These are phyloP conservation scores for Juglanconis juglandina DNA, from an alignment of 2,329 filamentous ascomycete species.

Conservation along the genomic window DNA sequence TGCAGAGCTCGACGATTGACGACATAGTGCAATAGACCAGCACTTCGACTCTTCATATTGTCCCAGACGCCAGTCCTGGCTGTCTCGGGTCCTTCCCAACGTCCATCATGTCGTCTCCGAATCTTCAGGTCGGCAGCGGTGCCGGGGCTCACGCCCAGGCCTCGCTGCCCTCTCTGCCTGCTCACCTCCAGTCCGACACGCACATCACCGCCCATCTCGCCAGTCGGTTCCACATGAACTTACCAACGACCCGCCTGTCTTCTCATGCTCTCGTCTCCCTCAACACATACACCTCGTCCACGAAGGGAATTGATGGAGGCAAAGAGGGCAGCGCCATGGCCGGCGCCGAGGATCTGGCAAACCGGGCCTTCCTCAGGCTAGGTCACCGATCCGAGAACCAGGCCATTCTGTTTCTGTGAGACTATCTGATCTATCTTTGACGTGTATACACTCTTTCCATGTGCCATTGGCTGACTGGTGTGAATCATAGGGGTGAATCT, in stretches of 20 bases:
- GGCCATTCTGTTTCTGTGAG: constrained; percentile 87
- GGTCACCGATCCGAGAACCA: constrained; percentile 91
- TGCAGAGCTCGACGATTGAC: background rate
- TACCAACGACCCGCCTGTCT: constrained; percentile 83
- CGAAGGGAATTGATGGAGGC: constrained; percentile 83
- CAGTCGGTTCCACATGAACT: constrained; percentile 85
- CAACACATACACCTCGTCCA: constrained; percentile 90
- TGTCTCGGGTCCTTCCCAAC: constrained; percentile 20
- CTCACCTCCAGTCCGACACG: constrained; percentile 65
- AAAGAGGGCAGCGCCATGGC: constrained; percentile 91
- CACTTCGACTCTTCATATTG: background rate
- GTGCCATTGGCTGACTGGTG: constrained; percentile 15
- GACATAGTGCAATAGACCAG: background rate
- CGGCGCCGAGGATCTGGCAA: constrained; percentile 87
- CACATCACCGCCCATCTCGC: constrained; percentile 79
- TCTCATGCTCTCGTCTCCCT: constrained; percentile 88
- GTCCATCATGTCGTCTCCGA: constrained; percentile 56
- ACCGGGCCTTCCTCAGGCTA: constrained; percentile 78
- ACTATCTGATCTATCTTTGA: constrained; percentile 21
- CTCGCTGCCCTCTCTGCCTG: constrained; percentile 82
- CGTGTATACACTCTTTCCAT: background rate
- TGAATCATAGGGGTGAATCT: constrained; percentile 73
- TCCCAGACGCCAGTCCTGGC: constrained; percentile 24
- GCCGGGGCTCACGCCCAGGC: constrained; percentile 70
- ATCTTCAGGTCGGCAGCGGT: constrained; percentile 46